Conservation (phyloP, 768 basidiomycete genomes). For the Naganishia kalamii region DNA sequence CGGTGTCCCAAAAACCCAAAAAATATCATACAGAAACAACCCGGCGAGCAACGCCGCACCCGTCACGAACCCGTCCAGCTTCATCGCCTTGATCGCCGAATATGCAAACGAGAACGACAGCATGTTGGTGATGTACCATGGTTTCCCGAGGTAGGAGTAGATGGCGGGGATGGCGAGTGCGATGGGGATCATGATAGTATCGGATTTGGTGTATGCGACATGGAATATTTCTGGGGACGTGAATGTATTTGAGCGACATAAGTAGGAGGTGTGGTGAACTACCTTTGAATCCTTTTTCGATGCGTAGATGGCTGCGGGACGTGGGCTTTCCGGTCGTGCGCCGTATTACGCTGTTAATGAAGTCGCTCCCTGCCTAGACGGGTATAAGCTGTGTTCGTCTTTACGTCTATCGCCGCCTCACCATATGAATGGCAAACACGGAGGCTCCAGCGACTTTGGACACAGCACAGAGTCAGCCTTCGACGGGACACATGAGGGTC, state of each 20-base stretch:
- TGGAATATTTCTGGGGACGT: constrained; percentile 40
- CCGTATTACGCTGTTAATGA: constrained; percentile 57
- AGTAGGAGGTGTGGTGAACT: constrained; percentile 17
- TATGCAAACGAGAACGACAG: constrained; percentile 69
- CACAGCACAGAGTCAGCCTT: constrained; percentile 54
- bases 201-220: constrained; percentile 50
- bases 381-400: constrained; percentile 2
- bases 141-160: constrained; percentile 59
- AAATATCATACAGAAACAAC: constrained; percentile 87
- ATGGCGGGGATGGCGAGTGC: constrained; percentile 57
- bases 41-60: constrained; percentile 74
- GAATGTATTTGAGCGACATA: not conserved
- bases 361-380: constrained; percentile 29
- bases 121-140: constrained; percentile 71
- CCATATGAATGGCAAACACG: constrained; percentile 7
- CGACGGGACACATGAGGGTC: constrained; percentile 61
- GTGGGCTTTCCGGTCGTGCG: not conserved
- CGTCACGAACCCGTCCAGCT: constrained; percentile 82
- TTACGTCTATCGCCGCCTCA: constrained; percentile 38
- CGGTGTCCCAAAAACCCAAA: constrained; percentile 55
- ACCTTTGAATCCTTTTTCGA: constrained; percentile 37
- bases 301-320: constrained; percentile 34
- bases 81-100: constrained; percentile 70
- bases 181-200: constrained; percentile 46
- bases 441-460: constrained; percentile 4